Evolutionary conservation across 192 early-diverging fungal genomes (phyloP).

Genomic region (Backusella australiensis): DNA sequence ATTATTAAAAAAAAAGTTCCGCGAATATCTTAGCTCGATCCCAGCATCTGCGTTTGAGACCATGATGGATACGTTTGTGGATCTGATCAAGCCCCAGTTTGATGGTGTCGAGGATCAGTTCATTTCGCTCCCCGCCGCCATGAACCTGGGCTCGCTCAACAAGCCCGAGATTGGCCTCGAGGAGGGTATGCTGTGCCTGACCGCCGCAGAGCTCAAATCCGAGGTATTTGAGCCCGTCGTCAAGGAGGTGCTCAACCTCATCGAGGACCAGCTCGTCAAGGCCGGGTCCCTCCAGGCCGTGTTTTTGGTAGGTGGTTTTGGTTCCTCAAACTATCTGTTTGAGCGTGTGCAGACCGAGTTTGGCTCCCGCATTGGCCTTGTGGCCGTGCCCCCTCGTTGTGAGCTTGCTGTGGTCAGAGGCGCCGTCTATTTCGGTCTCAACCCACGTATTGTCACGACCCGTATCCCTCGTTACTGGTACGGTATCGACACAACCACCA

Average conservation of each 20-base stretch:
- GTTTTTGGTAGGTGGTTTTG: slow-evolving; percentile 57
- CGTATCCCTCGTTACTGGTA: slow-evolving; percentile 54
- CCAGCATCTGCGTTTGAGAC: slow-evolving; percentile 48
- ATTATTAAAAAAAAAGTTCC: slow-evolving; percentile 46
- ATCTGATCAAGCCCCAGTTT: slow-evolving; percentile 54
- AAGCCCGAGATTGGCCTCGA: slow-evolving; percentile 47
- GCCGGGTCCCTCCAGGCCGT: slow-evolving; percentile 42
- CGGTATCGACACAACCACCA: slow-evolving; percentile 49
- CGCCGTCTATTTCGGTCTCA: slow-evolving; percentile 52
- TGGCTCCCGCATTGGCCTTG: slow-evolving; percentile 32
- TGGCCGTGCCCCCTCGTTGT: slow-evolving; percentile 57
- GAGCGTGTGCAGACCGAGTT: slow-evolving; percentile 50
- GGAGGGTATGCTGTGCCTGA: slow-evolving; percentile 49
- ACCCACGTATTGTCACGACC: slow-evolving; percentile 46
- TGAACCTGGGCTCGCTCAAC: slow-evolving; percentile 43
- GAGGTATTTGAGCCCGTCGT: slow-evolving; percentile 58
- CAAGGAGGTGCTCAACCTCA: slow-evolving; percentile 47
- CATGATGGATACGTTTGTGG: slow-evolving; percentile 54
- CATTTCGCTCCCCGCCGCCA: slow-evolving; percentile 49
- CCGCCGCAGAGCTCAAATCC: slow-evolving; percentile 43
- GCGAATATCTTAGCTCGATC: slow-evolving; percentile 41
- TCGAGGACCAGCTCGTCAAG: slow-evolving; percentile 47
- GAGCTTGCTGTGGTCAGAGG: slow-evolving; percentile 54
- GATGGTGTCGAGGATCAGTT: slow-evolving; percentile 45
- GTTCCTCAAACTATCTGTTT: slow-evolving; percentile 51